These are phyloP conservation scores for Colletotrichum noveboracense DNA, from an alignment of 2,329 filamentous ascomycete species.

Conservation along the genomic window DNA sequence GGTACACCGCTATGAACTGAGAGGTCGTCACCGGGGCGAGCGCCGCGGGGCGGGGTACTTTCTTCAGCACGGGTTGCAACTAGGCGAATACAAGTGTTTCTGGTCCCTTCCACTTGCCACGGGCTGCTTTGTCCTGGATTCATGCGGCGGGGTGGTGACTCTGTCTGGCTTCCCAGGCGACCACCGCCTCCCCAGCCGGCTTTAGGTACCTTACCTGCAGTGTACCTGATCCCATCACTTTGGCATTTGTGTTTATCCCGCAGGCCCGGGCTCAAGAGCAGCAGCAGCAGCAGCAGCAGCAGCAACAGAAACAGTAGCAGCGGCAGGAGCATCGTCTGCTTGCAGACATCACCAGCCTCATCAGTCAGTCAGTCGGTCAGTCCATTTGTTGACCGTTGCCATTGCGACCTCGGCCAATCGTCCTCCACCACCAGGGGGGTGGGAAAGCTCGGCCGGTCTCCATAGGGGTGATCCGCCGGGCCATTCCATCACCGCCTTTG, in stretches of 20 bases:
- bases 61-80: not conserved
- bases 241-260: not conserved
- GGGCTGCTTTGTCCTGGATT: conserved; percentile 11
- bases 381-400: not conserved
- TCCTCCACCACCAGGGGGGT: not conserved
- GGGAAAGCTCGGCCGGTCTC: not conserved
- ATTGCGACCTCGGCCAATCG: not conserved
- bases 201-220: not conserved
- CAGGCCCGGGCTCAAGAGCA: not conserved
- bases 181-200: not conserved
- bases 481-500: conserved; percentile 18
- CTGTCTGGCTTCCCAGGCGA: not conserved
- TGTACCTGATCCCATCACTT: not conserved
- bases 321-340: not conserved
- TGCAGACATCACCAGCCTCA: not conserved
- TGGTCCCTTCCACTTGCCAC: conserved; percentile 18
- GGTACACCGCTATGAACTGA: conserved; percentile 10
- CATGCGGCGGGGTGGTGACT: not conserved
- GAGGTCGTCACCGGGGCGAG: conserved; percentile 8
- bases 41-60: conserved; percentile 16
- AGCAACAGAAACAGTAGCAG: not conserved
- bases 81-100: conserved; percentile 19
- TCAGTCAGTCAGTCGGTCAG: not conserved
- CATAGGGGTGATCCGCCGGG: conserved; percentile 11
- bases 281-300: not conserved